phyloP scores from a whole-genome alignment of 805 yeast species.

The Candida nonsorbophila region DNA sequence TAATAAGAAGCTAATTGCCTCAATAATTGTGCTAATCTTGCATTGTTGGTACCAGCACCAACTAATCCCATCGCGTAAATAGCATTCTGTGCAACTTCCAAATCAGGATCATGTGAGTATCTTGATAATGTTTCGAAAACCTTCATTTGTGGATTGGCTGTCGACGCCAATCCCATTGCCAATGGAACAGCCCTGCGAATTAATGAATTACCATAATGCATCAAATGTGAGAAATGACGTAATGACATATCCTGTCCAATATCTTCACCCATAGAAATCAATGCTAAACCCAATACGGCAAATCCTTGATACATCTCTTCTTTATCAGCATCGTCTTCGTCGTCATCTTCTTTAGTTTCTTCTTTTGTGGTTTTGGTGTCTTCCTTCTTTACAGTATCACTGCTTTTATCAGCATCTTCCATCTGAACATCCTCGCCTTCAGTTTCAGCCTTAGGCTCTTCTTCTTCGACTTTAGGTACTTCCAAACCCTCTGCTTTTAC shows the following conservation, averaged over 20 bases:
- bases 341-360: slow-evolving; percentile 22
- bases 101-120: slow-evolving; percentile 92
- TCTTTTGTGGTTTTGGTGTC: slow-evolving; percentile 26
- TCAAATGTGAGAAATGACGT: slow-evolving; percentile 94
- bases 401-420: slow-evolving; percentile 9
- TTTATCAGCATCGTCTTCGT: slow-evolving; percentile 31
- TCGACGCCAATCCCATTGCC: slow-evolving; percentile 94
- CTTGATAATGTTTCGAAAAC: slow-evolving; percentile 94
- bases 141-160: slow-evolving; percentile 94
- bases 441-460: slow-evolving; percentile 15
- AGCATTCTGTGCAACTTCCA: slow-evolving; percentile 91
- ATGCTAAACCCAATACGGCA: slow-evolving; percentile 91
- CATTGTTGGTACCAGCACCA: slow-evolving; percentile 98
- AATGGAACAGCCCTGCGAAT: slow-evolving; percentile 93
- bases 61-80: slow-evolving; percentile 96
- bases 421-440: slow-evolving; percentile 17
- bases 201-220: slow-evolving; percentile 94
- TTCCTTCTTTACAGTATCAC: slow-evolving; percentile 12
- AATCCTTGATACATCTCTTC: slow-evolving; percentile 71
- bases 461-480: slow-evolving; percentile 17
- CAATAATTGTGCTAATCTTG: slow-evolving; percentile 91
- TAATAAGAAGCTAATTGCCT: slow-evolving; percentile 94
- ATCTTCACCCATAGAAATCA: slow-evolving; percentile 95
- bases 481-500: slow-evolving; percentile 27
- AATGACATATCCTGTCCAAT: slow-evolving; percentile 96